These are phyloP conservation scores for Fusarium neocosmosporiellum DNA, from an alignment of 2,329 filamentous ascomycete genomes.

Conservation along the genomic window DNA sequence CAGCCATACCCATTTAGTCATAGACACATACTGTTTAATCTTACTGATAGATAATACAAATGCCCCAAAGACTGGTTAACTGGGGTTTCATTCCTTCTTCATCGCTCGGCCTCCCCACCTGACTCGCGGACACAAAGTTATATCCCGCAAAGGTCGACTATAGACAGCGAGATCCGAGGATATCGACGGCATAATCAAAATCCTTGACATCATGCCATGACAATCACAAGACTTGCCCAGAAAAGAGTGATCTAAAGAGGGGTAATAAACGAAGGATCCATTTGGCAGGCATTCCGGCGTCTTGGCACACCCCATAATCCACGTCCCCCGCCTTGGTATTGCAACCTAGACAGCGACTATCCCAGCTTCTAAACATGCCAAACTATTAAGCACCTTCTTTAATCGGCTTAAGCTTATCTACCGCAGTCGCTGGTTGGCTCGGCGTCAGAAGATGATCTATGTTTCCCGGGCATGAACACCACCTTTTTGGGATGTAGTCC, in stretches of 20 bases:
- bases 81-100: neutral
- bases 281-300: neutral
- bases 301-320: conserved; percentile 19
- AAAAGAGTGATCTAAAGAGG: neutral
- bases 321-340: conserved; percentile 16
- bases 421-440: neutral
- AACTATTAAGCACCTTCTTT: conserved; percentile 26
- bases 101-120: neutral
- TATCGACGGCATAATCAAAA: neutral
- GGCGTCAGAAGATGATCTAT: neutral
- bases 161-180: neutral
- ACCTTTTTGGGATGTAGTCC: neutral
- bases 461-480: neutral
- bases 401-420: conserved; percentile 18
- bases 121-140: neutral
- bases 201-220: neutral
- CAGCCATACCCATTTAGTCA: neutral
- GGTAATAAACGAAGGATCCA: neutral
- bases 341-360: conserved; percentile 3
- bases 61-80: neutral
- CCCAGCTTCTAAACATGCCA: neutral
- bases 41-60: neutral
- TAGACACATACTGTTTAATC: neutral
- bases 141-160: neutral
- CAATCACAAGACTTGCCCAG: neutral